phyloP scores from a whole-genome alignment of 257 asterid species.

The Solanum arcanum region DNA sequence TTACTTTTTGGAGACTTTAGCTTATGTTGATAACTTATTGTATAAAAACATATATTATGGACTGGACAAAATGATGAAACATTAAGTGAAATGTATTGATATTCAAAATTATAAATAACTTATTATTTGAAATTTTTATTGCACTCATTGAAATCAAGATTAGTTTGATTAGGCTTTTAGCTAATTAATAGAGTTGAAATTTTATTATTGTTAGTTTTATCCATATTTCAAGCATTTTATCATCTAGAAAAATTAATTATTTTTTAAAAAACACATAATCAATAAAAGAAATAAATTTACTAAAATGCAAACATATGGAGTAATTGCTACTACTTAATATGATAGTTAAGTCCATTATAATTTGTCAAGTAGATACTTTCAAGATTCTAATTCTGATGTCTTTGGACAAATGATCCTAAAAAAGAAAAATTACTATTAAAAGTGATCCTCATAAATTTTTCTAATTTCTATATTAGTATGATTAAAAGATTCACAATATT shows the following conservation, averaged over 20 bases:
- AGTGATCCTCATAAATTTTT: background rate
- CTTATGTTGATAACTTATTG: background rate
- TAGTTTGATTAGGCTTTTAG: background rate
- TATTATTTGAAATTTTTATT: background rate
- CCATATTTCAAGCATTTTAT: too few relatives aligned
- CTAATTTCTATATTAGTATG: background rate
- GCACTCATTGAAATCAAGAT: background rate
- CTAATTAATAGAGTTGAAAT: background rate
- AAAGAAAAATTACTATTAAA: background rate
- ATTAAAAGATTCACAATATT: background rate
- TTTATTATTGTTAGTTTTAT: too few relatives aligned
- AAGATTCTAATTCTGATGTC: background rate
- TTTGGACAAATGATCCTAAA: background rate
- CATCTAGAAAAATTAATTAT: background rate
- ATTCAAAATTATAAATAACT: background rate
- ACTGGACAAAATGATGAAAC: background rate
- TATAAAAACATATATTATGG: background rate
- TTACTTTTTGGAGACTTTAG: background rate
- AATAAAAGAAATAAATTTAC: background rate
- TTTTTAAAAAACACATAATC: background rate
- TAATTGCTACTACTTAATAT: background rate
- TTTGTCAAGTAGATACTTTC: background rate
- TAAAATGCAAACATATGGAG: background rate
- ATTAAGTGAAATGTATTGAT: background rate
- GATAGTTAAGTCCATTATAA: background rate